Base-by-base conservation (phyloP, 208 protist genomes). In the Trypanosoma platydactyli region DNA sequence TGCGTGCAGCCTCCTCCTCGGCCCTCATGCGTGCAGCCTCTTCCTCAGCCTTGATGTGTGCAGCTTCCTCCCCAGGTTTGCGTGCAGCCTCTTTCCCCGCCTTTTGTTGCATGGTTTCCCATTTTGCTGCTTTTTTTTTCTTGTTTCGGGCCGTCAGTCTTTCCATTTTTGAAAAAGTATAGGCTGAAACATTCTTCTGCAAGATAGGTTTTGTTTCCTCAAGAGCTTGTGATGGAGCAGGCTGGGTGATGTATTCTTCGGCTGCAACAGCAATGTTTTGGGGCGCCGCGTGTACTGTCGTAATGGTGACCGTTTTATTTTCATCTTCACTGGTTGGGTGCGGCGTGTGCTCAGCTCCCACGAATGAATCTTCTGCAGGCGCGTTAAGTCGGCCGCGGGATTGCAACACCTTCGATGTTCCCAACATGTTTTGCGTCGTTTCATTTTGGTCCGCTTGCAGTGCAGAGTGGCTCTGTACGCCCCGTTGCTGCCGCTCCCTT, bases 31-130 rank as follows among this genome's bases (percentile, higher is more conserved):
- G 50, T 44, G 64, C 59, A 20, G 40, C 59, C 29, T 56, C 42
- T 27, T 49, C 55, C 29, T 56, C 46, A 52, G 55, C 68, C 9
- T 53, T 50, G 22, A 44, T 53, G 29, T 22, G 53, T 48, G 62
- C 68, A 38, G 46, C 70, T 25, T 61, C 54, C 44, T 70, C 57
- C 38, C 46, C 55, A 25, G 62, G 33, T 41, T 45, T 57, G 29
- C 38, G n/a, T n/a, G 18, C 7, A 1, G 48, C 35, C 45, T 66
- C 38, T n/a, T 54, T n/a, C 60, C 40, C 40, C 64, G 38, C 50
- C 51, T 60, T 55, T 42, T 41, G 38, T 41, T 48, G 51, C 41
- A 12, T 41, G n/a, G 6, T 61, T 18, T 46, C 46, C n/a, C 30
- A 27, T 33, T 54, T 44, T 35, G 55, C 69, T 1, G 50, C 58